Evolutionary conservation across 1,284 basidiomycete genomes (phyloP), one percentile per base, ranked within the genome.

Genomic region (Leccinum variabile): DNA sequence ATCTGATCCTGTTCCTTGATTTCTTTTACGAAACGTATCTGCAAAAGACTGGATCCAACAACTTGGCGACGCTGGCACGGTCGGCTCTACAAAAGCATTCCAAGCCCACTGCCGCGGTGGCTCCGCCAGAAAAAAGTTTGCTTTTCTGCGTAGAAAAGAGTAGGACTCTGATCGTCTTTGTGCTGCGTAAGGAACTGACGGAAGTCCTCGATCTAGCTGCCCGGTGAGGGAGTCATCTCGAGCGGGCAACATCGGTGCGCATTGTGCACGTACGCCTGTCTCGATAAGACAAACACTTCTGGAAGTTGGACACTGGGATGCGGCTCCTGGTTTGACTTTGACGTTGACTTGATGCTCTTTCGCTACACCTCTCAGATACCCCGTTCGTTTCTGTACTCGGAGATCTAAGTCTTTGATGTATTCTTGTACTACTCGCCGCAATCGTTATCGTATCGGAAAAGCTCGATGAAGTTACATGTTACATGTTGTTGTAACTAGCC

Each of bases 11-110:
- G 41, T 68, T 68, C 61, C n/a, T 96, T 81, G 85, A 91, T 75
- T 92, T 92, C 78, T 92, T 91, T 78, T 81, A 90, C 72, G 82
- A 87, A 75, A 91, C 90, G 11, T 92, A 92, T 80, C 85, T 86
- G 77, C 85, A 85, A 74, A 67, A 62, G 30, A 28, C 60, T 1
- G 44, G 60, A 16, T 39, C 63, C 8, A 37, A 18, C 10, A 60
- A 25, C 22, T 32, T 32, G 9, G 28, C n/a, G 33, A 49, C 59
- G 6, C 53, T 32, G 11, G 2, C 41, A n/a, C 46, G 11, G n/a
- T 30, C 25, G 41, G 16, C 33, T 9, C 8, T 58, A 7, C 65
- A 46, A 41, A 59, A 25, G 13, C 57, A 30, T 18, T 25, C 28
- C 32, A 69, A 63, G n/a, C 32, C 56, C 25, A 57, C 30, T 54